phyloP scores from a whole-genome alignment of 169 alveolate species.

The Cardiosporidium cionae region DNA sequence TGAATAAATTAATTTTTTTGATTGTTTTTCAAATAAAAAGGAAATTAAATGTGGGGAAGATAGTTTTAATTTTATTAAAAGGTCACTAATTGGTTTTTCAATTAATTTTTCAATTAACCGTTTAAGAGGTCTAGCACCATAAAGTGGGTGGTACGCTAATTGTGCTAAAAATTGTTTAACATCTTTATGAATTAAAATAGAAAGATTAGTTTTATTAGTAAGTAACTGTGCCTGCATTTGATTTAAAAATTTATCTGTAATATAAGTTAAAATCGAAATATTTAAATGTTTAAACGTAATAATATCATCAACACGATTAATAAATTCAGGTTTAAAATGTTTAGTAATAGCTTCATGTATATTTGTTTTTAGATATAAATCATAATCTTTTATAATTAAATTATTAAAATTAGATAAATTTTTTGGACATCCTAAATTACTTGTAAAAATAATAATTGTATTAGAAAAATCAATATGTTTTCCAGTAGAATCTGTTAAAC shows the following conservation, averaged over 20 bases:
- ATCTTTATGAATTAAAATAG: neutral
- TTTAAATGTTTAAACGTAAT: neutral
- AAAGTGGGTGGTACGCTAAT: conserved; percentile 1
- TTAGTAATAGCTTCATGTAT: neutral
- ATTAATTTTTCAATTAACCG: conserved; percentile 1
- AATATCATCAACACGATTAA: conserved; percentile 4
- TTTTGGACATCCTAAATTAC: conserved; percentile 58
- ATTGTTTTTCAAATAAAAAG: neutral
- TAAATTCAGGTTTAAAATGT: conserved; percentile 12
- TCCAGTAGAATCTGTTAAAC: conserved; percentile 71
- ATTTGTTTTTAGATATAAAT: too few species aligned
- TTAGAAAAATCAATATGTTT: conserved; percentile 68
- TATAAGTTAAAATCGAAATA: neutral
- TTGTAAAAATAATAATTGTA: conserved; percentile 66
- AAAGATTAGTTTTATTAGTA: neutral
- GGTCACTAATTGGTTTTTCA: conserved; percentile 41
- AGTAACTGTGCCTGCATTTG: neutral
- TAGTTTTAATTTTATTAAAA: conserved; percentile 63
- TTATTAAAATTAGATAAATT: neutral
- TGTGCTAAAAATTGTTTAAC: conserved; percentile 6
- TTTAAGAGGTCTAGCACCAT: conserved; percentile 16
- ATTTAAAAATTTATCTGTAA: neutral
- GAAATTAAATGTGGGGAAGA: conserved; percentile 55
- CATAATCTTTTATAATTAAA: neutral
- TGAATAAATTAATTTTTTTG: neutral